A percentile compares a stretch with the other conserved stretches of the same genome.
phyloP scores from a whole-genome alignment of 2,329 filamentous ascomycete genomes.

The Colletotrichum sp. region DNA sequence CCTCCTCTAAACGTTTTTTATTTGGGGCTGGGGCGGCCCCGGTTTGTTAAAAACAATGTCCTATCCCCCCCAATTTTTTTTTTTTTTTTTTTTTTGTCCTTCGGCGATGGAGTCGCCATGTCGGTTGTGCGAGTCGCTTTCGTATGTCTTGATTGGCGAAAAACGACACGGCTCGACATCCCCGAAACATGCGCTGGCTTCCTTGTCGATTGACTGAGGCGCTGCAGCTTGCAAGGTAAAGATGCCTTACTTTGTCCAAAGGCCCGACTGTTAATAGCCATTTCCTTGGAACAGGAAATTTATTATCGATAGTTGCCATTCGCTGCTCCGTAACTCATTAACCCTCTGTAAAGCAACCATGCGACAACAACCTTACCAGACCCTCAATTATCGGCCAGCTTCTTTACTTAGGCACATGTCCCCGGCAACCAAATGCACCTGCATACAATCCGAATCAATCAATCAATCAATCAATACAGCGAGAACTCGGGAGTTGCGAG shows the following conservation, averaged over 20 bases:
- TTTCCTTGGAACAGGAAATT: constrained; percentile 12
- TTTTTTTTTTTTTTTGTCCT: not conserved
- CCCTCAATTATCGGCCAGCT: not conserved
- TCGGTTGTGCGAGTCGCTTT: not conserved
- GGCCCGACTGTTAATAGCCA: constrained; percentile 1
- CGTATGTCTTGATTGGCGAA: not conserved
- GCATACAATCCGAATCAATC: not conserved
- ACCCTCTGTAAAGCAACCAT: not conserved
- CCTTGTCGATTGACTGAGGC: not conserved
- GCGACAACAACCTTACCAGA: not conserved
- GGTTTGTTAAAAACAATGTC: no score
- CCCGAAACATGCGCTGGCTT: not conserved
- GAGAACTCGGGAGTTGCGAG: not conserved
- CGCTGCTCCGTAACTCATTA: not conserved
- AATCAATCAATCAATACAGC: not conserved
- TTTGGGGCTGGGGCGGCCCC: no score
- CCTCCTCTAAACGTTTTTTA: no score
- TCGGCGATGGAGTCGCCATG: not conserved
- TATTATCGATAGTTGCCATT: not conserved
- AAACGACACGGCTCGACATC: not conserved
- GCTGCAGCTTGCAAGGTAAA: not conserved
- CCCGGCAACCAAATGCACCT: not conserved
- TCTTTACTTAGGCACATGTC: not conserved
- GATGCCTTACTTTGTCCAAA: constrained; percentile 2
- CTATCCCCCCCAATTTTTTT: no score